Evolutionary conservation across 805 yeast genomes (phyloP), one percentile per base, ranked within the genome.

Genomic region (Ogataea saltuana): DNA sequence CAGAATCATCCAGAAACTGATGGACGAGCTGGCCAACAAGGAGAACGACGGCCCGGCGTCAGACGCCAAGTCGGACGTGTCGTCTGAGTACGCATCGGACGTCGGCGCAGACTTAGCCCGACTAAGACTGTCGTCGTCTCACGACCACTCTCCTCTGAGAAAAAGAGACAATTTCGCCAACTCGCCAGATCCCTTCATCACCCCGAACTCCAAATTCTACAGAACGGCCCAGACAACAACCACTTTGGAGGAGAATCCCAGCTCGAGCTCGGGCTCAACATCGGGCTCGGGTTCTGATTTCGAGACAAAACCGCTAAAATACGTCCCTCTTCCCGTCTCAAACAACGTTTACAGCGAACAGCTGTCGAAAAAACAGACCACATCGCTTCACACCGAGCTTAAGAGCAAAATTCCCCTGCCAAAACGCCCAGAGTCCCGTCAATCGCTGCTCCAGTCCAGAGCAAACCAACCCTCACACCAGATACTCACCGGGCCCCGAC

Each of bases 1-100:
- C 4, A 33, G 59, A 4, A 63, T 73, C 26, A 43, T 48, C 1
- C 56, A 49, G 1, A 55, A 53, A 12, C 45, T 78, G 19, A 46
- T 59, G 23, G 39, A 46, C 20, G 81, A 76, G 55, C 48, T 75
- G 13, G 45, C 40, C 23, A 37, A 50, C 17, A 46, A 47, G 27
- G 53, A 51, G 25, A 45, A 48, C 35, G 67, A 68, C 39, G 49
- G 13, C 4, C 39, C 26, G 21, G 15, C 12, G 29, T 25, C 28
- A 11, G 28, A 25, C 30, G 30, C 9, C 15, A 32, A 32, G 15
- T 11, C 35, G 13, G 35, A 27, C 17, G n/a, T 31, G 20, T 13
- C 17, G 6, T 33, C 38, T 8, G 38, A 20, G 16, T 21, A 13
- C 27, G 38, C n/a, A 15, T 13, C 34, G 20, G 20, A 16, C 20